phyloP scores from a whole-genome alignment of 495 filamentous ascomycete species.

The Podospora pseudocomata region DNA sequence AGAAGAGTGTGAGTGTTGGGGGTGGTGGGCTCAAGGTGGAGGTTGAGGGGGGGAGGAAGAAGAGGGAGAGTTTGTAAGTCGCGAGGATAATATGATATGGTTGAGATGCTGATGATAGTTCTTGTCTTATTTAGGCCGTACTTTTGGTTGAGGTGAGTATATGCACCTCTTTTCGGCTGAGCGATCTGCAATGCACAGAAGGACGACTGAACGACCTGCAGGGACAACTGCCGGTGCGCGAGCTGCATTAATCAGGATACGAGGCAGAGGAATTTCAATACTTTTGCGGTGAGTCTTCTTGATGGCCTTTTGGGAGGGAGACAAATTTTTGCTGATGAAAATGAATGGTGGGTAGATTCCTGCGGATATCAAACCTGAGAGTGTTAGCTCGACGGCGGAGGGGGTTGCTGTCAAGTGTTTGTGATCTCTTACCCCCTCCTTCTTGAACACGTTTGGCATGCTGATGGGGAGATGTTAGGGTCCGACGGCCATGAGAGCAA shows the following conservation, averaged over 20 bases:
- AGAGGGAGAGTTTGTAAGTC: neutral
- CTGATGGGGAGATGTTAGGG: slow-evolving; percentile 23
- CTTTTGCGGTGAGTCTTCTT: slow-evolving; percentile 46
- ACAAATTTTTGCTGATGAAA: neutral
- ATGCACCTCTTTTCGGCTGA: neutral
- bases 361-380: slow-evolving; percentile 43
- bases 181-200: neutral
- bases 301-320: neutral
- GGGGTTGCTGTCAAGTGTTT: slow-evolving; percentile 46
- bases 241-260: slow-evolving; percentile 75
- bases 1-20: neutral
- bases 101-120: neutral
- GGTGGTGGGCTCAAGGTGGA: neutral
- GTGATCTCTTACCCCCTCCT: neutral
- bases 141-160: slow-evolving; percentile 42
- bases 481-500: slow-evolving; percentile 53
- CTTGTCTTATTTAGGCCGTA: slow-evolving; percentile 9
- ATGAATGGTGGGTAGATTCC: slow-evolving; percentile 39
- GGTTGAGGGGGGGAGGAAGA: neutral
- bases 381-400: slow-evolving; percentile 27
- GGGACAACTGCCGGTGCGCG: slow-evolving; percentile 78
- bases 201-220: slow-evolving; percentile 27
- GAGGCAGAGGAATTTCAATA: slow-evolving; percentile 67
- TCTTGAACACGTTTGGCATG: neutral
- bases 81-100: neutral